A percentile compares a stretch with the other conserved stretches of the same genome.
Evolutionary conservation across 805 yeast species (phyloP).

Genomic region (Candida silvicultrix): DNA sequence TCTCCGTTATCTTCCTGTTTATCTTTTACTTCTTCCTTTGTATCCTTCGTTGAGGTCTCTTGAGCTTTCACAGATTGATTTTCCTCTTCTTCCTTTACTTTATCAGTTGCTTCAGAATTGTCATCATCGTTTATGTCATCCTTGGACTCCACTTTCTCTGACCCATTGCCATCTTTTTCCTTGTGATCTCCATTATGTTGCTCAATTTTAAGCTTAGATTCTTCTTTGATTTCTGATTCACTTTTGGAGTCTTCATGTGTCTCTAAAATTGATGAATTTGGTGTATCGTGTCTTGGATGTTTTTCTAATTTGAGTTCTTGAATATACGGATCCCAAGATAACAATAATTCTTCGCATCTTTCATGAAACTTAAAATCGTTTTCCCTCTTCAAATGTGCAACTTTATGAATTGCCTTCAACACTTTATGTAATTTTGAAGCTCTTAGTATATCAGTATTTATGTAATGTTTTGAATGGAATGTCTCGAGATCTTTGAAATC

Average conservation of each 20-base stretch:
- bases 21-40: no score
- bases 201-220: background rate
- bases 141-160: background rate
- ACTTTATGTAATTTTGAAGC: constrained; percentile 47
- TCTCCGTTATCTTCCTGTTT: no score
- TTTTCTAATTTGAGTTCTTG: constrained; percentile 31
- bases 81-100: no score
- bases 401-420: constrained; percentile 38
- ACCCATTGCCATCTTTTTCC: background rate
- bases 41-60: no score
- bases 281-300: constrained; percentile 6
- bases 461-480: constrained; percentile 24
- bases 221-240: background rate
- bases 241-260: background rate
- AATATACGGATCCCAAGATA: constrained; percentile 34
- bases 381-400: constrained; percentile 32
- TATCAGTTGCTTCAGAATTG: no score
- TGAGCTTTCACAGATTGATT: no score
- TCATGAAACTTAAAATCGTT: constrained; percentile 41
- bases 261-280: constrained; percentile 10
- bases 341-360: constrained; percentile 33
- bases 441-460: constrained; percentile 33
- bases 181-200: background rate
- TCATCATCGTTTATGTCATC: background rate
- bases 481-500: constrained; percentile 35